phyloP scores from a whole-genome alignment of 2,329 filamentous ascomycete species.

The Mycosphaerelloides madeirae region DNA sequence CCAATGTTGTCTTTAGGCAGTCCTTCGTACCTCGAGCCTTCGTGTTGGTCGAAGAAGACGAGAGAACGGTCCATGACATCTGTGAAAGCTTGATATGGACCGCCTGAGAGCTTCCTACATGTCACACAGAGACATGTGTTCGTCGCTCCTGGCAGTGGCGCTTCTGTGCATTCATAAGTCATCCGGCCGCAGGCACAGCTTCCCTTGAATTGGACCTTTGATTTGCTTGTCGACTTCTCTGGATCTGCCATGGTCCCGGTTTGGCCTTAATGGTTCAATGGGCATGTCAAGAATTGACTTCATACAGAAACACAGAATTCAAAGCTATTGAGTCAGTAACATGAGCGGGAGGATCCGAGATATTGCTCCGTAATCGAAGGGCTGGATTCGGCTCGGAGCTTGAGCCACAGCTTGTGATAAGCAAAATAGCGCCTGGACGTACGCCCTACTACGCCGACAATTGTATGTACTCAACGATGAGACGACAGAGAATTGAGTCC shows the following conservation, averaged over 20 bases:
- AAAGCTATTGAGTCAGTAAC: too few species aligned
- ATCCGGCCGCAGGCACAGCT: slow-evolving; percentile 23
- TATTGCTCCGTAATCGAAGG: too few species aligned
- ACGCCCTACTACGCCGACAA: too few species aligned
- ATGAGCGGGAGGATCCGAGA: too few species aligned
- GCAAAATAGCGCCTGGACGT: too few species aligned
- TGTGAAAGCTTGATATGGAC: slow-evolving; percentile 18
- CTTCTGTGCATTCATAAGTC: slow-evolving; percentile 17
- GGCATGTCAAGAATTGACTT: too few species aligned
- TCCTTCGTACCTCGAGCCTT: slow-evolving; percentile 17
- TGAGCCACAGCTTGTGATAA: too few species aligned
- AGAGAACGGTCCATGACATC: slow-evolving; percentile 12
- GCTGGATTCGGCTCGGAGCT: too few species aligned
- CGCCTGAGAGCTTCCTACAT: slow-evolving; percentile 24
- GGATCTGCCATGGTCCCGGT: slow-evolving; percentile 3
- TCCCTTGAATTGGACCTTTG: slow-evolving; percentile 15
- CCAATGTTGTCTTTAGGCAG: slow-evolving; percentile 16
- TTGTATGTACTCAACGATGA: too few species aligned
- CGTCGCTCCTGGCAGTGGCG: slow-evolving; percentile 6
- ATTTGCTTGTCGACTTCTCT: background rate
- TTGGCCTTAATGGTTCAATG: too few species aligned
- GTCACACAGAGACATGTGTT: slow-evolving; percentile 21
- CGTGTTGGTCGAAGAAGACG: slow-evolving; percentile 19
- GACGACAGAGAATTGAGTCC: too few species aligned
- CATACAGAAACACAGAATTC: too few species aligned